These are phyloP conservation scores for Paulownia fortunei DNA, from an alignment of 257 asterid species.

Conservation along the genomic window DNA sequence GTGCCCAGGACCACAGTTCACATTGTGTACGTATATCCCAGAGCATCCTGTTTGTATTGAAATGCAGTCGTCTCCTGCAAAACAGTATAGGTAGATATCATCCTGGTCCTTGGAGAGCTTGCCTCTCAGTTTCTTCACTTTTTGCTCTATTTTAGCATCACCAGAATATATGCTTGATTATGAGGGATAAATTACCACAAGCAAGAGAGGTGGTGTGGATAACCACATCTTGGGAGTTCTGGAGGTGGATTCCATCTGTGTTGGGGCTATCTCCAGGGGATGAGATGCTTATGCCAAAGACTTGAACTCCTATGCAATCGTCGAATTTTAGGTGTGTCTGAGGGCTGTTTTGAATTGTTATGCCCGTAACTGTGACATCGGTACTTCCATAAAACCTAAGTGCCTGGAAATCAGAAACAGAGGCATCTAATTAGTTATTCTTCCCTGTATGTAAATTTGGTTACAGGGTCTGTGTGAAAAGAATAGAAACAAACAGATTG, in stretches of 20 bases:
- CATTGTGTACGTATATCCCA: constrained; percentile 36
- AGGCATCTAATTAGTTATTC: not conserved
- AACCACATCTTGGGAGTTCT: constrained; percentile 50
- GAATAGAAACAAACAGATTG: too few relatives aligned
- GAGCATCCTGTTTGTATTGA: constrained; percentile 58
- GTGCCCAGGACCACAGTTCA: constrained; percentile 64
- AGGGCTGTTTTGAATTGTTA: constrained; percentile 55
- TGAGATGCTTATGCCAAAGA: constrained; percentile 43
- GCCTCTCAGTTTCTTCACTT: too few relatives aligned
- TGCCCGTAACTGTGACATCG: constrained; percentile 46
- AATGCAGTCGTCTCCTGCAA: constrained; percentile 64
- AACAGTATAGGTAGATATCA: not conserved
- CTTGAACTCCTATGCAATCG: constrained; percentile 45
- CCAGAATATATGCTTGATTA: not conserved
- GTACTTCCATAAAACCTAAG: constrained; percentile 49
- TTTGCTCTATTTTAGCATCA: too few relatives aligned
- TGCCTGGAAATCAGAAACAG: constrained; percentile 43
- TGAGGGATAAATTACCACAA: constrained; percentile 46
- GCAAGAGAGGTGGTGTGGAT: constrained; percentile 43
- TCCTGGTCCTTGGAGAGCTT: too few relatives aligned
- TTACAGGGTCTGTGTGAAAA: not conserved
- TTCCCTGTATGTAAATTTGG: not conserved
- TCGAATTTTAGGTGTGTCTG: constrained; percentile 60
- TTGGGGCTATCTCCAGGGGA: constrained; percentile 66
- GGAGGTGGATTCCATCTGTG: constrained; percentile 69